A percentile compares a stretch with the other conserved stretches of the same genome.
phyloP scores from a whole-genome alignment of 1,284 basidiomycete genomes.

The Ustilago bromivora region DNA sequence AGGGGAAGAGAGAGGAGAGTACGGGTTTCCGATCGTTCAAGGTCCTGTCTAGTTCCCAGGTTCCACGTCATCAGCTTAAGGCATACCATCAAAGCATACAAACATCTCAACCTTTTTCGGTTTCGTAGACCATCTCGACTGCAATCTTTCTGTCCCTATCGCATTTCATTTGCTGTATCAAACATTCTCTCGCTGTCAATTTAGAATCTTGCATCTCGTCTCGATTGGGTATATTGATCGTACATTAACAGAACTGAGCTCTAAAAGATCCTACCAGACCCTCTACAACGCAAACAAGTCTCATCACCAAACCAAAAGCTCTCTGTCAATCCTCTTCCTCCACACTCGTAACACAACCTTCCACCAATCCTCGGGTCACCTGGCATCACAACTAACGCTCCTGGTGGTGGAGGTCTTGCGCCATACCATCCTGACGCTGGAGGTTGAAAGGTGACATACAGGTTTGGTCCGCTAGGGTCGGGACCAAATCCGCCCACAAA shows the following conservation, averaged over 20 bases:
- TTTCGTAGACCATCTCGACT: neutral
- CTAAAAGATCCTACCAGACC: conserved; percentile 34
- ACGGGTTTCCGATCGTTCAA: conserved; percentile 33
- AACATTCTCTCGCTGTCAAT: neutral
- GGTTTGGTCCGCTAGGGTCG: conserved; percentile 39
- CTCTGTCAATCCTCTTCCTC: conserved; percentile 36
- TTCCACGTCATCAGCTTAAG: neutral
- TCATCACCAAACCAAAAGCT: conserved; percentile 57
- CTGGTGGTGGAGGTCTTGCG: conserved; percentile 27
- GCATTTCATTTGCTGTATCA: neutral
- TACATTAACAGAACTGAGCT: neutral
- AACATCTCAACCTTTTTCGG: neutral
- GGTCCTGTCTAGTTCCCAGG: neutral
- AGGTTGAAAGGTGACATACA: conserved; percentile 23
- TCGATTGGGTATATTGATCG: conserved; percentile 5
- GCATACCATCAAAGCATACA: neutral
- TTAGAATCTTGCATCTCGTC: neutral
- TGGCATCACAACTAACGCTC: conserved; percentile 46
- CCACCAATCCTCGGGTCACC: conserved; percentile 51
- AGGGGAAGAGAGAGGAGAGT: conserved; percentile 14
- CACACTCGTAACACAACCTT: conserved; percentile 46
- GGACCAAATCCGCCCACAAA: conserved; percentile 38
- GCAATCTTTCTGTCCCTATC: neutral
- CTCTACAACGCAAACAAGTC: conserved; percentile 42
- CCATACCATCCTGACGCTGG: conserved; percentile 12